A percentile compares a stretch with the other conserved stretches of the same genome.
These are phyloP conservation scores for Mycosphaerella sp. DNA, from an alignment of 2,329 filamentous ascomycete species.

Conservation along the genomic window DNA sequence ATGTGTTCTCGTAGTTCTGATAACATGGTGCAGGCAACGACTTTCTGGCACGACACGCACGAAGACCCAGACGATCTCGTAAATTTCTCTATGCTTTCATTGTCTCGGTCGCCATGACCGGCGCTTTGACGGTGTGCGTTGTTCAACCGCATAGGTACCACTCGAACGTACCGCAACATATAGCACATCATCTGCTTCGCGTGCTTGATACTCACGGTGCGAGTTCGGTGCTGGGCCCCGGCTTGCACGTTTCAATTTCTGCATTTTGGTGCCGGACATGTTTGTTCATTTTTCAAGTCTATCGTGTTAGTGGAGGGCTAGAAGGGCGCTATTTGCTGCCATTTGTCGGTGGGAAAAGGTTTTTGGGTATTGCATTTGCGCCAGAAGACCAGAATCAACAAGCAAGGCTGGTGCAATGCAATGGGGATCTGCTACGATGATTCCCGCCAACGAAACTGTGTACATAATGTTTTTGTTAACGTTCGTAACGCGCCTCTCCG, in stretches of 20 bases:
- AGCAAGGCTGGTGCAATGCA: neutral
- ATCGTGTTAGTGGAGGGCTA: constrained; percentile 7
- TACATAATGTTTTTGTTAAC: constrained; percentile 31
- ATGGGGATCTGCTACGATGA: constrained; percentile 2
- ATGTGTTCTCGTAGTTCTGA: constrained; percentile 37
- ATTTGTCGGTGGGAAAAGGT: neutral
- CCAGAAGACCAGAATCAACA: constrained; percentile 7
- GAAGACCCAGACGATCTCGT: constrained; percentile 15
- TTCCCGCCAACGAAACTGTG: constrained; percentile 11
- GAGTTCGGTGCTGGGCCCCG: constrained; percentile 19
- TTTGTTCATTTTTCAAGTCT: constrained; percentile 15
- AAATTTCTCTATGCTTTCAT: constrained; percentile 10
- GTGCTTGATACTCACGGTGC: constrained; percentile 21
- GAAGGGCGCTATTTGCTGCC: neutral
- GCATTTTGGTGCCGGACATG: constrained; percentile 15
- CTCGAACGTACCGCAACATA: constrained; percentile 20
- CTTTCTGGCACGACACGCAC: constrained; percentile 9
- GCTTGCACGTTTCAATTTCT: constrained; percentile 18
- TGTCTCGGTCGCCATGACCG: constrained; percentile 17
- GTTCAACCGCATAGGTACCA: neutral
- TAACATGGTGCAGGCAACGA: constrained; percentile 11
- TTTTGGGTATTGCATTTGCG: neutral
- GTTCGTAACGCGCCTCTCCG: constrained; percentile 19
- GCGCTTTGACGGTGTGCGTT: constrained; percentile 19
- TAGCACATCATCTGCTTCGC: constrained; percentile 19